Evolutionary conservation across 352 stramenopile species (phyloP).

Genomic region (Pythium biforme): DNA sequence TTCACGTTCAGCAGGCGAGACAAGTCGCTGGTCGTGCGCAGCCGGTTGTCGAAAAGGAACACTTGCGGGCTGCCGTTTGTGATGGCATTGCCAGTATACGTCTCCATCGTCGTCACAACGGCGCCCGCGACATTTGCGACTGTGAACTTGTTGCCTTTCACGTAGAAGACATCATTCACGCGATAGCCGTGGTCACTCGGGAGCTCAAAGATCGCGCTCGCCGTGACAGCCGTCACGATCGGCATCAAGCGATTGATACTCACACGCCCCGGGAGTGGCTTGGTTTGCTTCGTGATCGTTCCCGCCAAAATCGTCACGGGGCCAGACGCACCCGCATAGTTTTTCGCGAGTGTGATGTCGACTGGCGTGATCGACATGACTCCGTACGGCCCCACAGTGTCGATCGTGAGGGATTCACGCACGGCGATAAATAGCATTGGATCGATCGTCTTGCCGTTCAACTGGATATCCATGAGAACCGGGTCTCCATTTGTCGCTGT

Average conservation of each 20-base stretch:
- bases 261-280: constrained; percentile 44
- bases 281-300: constrained; percentile 52
- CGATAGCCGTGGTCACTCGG: constrained; percentile 41
- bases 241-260: constrained; percentile 43
- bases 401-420: constrained; percentile 53
- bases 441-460: constrained; percentile 48
- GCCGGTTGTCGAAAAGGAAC: constrained; percentile 61
- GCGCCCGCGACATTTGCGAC: constrained; percentile 26
- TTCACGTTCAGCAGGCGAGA: constrained; percentile 27
- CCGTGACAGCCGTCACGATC: constrained; percentile 42
- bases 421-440: constrained; percentile 61
- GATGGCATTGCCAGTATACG: constrained; percentile 39
- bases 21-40: constrained; percentile 63
- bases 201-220: constrained; percentile 37
- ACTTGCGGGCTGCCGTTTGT: constrained; percentile 29
- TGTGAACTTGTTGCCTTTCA: constrained; percentile 40
- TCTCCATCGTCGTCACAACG: constrained; percentile 34
- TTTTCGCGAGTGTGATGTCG: constrained; percentile 46
- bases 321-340: constrained; percentile 17
- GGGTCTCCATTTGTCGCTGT: constrained; percentile 29
- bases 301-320: constrained; percentile 38
- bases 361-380: constrained; percentile 43
- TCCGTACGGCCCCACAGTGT: constrained; percentile 26
- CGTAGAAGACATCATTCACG: constrained; percentile 33
- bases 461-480: constrained; percentile 42